These are phyloP conservation scores for Cyathus striatus DNA, from an alignment of 768 basidiomycete genomes.

Conservation along the genomic window DNA sequence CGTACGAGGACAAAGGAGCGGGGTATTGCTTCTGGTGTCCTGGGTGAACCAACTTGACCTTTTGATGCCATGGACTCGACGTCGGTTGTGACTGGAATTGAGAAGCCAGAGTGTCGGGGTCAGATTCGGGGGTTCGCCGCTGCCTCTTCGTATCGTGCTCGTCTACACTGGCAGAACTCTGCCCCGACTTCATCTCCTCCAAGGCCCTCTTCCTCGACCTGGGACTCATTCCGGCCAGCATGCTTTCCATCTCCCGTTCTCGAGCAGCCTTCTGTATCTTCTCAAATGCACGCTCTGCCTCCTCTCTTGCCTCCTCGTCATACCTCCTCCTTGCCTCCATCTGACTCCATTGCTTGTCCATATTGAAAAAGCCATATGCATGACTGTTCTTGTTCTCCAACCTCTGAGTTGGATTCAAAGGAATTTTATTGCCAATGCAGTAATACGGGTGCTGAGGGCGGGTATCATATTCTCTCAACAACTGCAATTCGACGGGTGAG, in stretches of 20 bases:
- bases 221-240: background rate
- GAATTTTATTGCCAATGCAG: background rate
- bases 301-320: background rate
- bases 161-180: background rate
- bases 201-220: background rate
- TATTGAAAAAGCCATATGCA: background rate
- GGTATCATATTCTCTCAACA: slow-evolving; percentile 21
- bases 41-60: background rate
- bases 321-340: too few species aligned
- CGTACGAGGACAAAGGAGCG: slow-evolving; percentile 17
- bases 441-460: slow-evolving; percentile 1
- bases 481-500: slow-evolving; percentile 27
- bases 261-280: background rate
- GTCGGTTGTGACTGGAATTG: background rate
- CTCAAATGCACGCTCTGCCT: background rate
- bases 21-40: slow-evolving; percentile 16
- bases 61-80: too few species aligned
- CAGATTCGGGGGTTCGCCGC: background rate
- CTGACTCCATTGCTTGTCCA: background rate
- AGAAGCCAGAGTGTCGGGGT: background rate
- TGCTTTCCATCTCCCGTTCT: background rate
- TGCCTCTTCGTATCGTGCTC: background rate
- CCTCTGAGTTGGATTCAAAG: background rate
- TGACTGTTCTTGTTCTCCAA: background rate
- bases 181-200: background rate